These are phyloP conservation scores for Lactarius quietus DNA, from an alignment of 768 basidiomycete genomes.

Conservation along the genomic window DNA sequence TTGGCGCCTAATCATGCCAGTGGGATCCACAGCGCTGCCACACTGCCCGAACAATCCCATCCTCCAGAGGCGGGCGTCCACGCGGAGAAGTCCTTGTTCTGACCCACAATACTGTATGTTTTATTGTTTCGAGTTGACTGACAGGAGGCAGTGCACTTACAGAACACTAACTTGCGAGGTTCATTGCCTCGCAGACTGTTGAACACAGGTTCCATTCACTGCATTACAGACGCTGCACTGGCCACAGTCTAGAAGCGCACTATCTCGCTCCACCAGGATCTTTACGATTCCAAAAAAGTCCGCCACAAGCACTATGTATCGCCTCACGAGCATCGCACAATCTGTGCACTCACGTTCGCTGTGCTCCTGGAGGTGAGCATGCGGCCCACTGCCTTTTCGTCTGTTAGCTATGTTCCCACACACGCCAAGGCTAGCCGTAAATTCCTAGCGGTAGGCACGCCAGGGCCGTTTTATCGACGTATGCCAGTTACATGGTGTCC, in stretches of 20 bases:
- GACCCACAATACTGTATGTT: background rate
- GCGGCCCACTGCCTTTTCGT: background rate
- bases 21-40: too few species aligned
- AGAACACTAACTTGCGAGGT: background rate
- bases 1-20: background rate
- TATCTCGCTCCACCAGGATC: background rate
- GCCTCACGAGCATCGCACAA: background rate
- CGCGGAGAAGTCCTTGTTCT: background rate
- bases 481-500: background rate
- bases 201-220: background rate
- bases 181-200: background rate
- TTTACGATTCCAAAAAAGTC: background rate
- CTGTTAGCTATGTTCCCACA: background rate
- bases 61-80: background rate
- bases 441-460: background rate
- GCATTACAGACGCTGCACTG: background rate
- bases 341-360: too few species aligned
- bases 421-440: background rate
- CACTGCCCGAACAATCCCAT: background rate
- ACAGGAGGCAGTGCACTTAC: background rate
- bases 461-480: too few species aligned
- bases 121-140: background rate
- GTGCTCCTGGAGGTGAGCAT: background rate
- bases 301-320: background rate
- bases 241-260: background rate